Evolutionary conservation across 805 yeast species (phyloP).

Genomic region (Kuraishia piskuri): DNA sequence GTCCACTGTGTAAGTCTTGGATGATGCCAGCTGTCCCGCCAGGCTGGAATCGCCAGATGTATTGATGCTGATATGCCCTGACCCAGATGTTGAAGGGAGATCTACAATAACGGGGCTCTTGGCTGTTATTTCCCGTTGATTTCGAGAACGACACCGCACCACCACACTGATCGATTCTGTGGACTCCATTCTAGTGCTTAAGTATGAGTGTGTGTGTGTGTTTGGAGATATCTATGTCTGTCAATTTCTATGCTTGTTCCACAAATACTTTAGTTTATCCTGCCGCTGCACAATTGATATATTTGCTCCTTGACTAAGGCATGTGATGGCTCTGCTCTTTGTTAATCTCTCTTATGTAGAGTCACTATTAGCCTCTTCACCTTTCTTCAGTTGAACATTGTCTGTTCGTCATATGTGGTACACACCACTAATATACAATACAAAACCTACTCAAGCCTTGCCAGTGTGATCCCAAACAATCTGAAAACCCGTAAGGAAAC

Average conservation of each 20-base stretch:
- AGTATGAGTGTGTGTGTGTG: neutral
- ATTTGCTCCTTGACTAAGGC: neutral
- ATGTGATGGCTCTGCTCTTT: neutral
- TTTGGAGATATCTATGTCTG: neutral
- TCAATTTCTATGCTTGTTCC: neutral
- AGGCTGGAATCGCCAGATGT: constrained; percentile 17
- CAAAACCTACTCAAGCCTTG: too few species aligned
- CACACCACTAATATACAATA: too few species aligned
- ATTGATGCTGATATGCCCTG: constrained; percentile 16
- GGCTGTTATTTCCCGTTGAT: constrained; percentile 30
- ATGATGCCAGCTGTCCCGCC: constrained; percentile 15
- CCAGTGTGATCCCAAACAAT: too few species aligned
- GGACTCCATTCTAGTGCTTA: constrained; percentile 1
- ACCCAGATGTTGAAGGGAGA: constrained; percentile 24
- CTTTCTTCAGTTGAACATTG: too few species aligned
- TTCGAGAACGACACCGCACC: constrained; percentile 47
- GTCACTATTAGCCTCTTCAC: too few species aligned
- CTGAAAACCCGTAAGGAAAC: too few species aligned
- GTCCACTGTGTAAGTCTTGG: constrained; percentile 40
- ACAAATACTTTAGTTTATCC: neutral
- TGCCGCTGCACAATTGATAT: neutral
- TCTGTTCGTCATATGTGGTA: too few species aligned
- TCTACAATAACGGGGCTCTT: constrained; percentile 40
- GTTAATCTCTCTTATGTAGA: too few species aligned
- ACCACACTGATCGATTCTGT: constrained; percentile 37